Evolutionary conservation across 225 moss, liverwort and hornwort species (phyloP), one percentile per base, ranked within the genome.

Genomic region (Straminergon stramineum): DNA sequence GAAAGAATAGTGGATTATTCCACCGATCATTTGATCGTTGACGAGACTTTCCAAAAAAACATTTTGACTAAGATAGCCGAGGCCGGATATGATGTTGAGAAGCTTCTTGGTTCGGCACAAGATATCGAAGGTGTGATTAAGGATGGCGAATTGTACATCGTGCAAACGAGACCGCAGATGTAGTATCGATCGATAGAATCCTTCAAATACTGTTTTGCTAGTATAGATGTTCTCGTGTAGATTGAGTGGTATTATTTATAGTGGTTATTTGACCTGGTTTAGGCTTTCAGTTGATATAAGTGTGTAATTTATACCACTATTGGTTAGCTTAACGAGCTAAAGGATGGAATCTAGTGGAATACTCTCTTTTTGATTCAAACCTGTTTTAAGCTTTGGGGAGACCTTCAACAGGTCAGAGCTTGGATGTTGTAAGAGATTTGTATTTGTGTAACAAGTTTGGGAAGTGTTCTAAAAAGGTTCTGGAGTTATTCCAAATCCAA

Each of bases 121-220:
- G 99, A 99, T 88, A 95, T 99, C 26, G 99, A 99, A 92, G 99
- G 99, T 83, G 97, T 99, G 41, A 57, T 97, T 53, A 99, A 96
- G 91, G 95, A 96, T 76, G 96, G 96, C 30, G 95, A 97, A 89
- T 81, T 99, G 48, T 97, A 95, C 81, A 95, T 99, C 81, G 97
- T 99, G 27, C 97, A 97, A 84, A 98, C 98, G 57, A 97, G 98
- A 81, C 98, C 98, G 17, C 97, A 98, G 84, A 98, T 95, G 98
- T 87, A 87, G n/a, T 52, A 20, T n/a, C 13, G 2, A 27, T 62
- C 37, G 1, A 19, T 62, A 7, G 75, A 45, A 26, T 18, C 85
- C 62, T 86, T 48, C 27, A 62, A 63, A 37, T 31, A 63, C 15
- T 51, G 19, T 88, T 78, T 78, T 88, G 79, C 66, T 79, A 84